phyloP scores from a whole-genome alignment of 495 filamentous ascomycete species.

The Hypoxylon trugodes region DNA sequence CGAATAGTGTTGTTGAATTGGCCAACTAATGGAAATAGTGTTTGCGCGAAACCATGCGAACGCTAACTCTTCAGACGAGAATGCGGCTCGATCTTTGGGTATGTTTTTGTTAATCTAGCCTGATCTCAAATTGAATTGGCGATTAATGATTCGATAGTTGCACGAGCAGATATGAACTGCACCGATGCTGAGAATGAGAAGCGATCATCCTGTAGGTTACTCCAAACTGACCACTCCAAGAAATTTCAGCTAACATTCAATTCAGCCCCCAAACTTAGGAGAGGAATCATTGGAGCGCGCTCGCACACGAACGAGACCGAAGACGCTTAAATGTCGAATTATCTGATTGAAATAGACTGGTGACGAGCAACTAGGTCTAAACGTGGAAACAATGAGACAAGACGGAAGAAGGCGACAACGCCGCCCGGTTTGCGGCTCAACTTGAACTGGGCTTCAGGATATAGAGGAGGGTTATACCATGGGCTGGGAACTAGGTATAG shows the following conservation, averaged over 20 bases:
- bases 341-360: not conserved
- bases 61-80: constrained; percentile 8
- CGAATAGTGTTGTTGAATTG: not conserved
- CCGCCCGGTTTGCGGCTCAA: constrained; percentile 19
- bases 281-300: not conserved
- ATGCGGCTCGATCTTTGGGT: constrained; percentile 9
- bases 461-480: constrained; percentile 19
- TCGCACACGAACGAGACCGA: constrained; percentile 16
- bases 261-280: constrained; percentile 5
- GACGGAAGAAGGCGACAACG: not conserved
- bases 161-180: constrained; percentile 1
- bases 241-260: no score
- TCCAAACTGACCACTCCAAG: no score
- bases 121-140: not conserved
- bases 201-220: not conserved
- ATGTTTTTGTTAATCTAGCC: not conserved
- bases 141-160: not conserved
- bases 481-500: constrained; percentile 22
- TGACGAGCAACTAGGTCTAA: not conserved
- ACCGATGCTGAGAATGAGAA: constrained; percentile 17
- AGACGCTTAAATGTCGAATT: constrained; percentile 1
- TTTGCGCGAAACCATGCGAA: not conserved
- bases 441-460: constrained; percentile 31
- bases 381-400: not conserved
- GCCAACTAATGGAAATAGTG: not conserved